Base-by-base conservation (phyloP, 306 rosid genomes). In the Betula pendula region DNA sequence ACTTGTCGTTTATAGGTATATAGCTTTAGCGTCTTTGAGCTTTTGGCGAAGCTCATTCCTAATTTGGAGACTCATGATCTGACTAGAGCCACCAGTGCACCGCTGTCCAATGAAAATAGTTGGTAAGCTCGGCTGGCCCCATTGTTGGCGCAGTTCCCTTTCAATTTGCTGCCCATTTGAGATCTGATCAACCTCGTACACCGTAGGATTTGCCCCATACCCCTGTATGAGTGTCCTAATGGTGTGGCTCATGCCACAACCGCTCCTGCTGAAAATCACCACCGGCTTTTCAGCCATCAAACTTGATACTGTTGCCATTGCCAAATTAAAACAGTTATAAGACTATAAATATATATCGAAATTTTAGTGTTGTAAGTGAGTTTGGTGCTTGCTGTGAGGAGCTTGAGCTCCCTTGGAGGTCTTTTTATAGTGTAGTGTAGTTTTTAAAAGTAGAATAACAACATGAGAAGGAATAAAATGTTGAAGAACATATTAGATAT, bases 191-290 rank as follows among this genome's bases (percentile, higher is more conserved):
- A 93, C 82, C 92, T 93, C 98, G 75, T 88, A 90, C 15, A 91
- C 87, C 0, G 86, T 87, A 0, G 85, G 84, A 75, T 91, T 91
- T 3, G 93, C 96, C 0, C 98, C 98, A 45, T 86, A 93, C 67
- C 79, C 77, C 16, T 81, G 70, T 24, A 93, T 84, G 53, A 93
- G 87, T 56, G 93, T 42, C 93, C 86, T 91, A 33, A 87, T 81
- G 9, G 93, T 82, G 74, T 88, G 93, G 72, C 95, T 86, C 85
- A 93, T 81, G 80, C 84, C 84, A 29, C 95, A 89, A 3, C 76
- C 78, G 68, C 76, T 88, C 89, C 88, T 91, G 94, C 96, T 92
- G 88, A 92, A 92, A 81, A 92, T 88, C 86, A 90, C 97, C 81
- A 92, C 87, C 1, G 92, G 87, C 82, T 84, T 92, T 20, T 85